phyloP scores from a whole-genome alignment of 2,329 filamentous ascomycete genomes.

The Hirsutella rhossiliensis region DNA sequence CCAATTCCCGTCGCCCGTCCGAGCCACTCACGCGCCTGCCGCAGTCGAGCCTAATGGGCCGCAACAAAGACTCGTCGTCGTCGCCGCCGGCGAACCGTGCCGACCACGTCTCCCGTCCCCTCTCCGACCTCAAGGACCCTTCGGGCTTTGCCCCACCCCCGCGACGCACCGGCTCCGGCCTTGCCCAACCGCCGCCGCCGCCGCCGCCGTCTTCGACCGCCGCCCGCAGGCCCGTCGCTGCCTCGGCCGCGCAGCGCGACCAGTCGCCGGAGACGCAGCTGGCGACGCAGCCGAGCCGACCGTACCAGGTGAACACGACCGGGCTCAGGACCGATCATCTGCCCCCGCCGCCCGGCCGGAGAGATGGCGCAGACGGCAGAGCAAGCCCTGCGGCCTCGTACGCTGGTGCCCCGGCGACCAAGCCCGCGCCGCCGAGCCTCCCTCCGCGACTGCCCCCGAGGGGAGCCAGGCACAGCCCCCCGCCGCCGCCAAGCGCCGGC shows the following conservation, averaged over 20 bases:
- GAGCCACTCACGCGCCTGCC: not conserved
- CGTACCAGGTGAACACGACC: conserved; percentile 58
- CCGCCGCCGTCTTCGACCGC: conserved; percentile 10
- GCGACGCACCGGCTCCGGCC: conserved; percentile 36
- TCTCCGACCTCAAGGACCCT: conserved; percentile 64
- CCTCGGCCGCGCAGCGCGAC: conserved; percentile 5
- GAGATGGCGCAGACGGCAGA: conserved; percentile 25
- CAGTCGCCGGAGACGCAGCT: not conserved
- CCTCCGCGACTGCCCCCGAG: conserved; percentile 29
- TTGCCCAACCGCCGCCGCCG: conserved; percentile 7
- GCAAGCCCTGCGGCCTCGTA: conserved; percentile 2
- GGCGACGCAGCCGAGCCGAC: conserved; percentile 37
- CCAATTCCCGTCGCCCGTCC: not conserved
- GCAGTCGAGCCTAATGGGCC: conserved; percentile 34
- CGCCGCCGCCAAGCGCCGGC: not conserved
- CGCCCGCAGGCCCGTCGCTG: conserved; percentile 14
- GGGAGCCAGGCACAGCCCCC: not conserved
- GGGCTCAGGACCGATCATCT: conserved; percentile 57
- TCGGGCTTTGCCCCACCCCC: conserved; percentile 70
- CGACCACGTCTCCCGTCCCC: conserved; percentile 40
- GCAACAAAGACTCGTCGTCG: conserved; percentile 21
- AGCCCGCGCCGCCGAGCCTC: conserved; percentile 40
- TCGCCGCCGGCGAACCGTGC: conserved; percentile 10
- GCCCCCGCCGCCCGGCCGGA: conserved; percentile 55
- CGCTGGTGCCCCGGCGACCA: not conserved